Conservation (phyloP, 805 yeast genomes). For the Zygosaccharomyces rouxii region DNA sequence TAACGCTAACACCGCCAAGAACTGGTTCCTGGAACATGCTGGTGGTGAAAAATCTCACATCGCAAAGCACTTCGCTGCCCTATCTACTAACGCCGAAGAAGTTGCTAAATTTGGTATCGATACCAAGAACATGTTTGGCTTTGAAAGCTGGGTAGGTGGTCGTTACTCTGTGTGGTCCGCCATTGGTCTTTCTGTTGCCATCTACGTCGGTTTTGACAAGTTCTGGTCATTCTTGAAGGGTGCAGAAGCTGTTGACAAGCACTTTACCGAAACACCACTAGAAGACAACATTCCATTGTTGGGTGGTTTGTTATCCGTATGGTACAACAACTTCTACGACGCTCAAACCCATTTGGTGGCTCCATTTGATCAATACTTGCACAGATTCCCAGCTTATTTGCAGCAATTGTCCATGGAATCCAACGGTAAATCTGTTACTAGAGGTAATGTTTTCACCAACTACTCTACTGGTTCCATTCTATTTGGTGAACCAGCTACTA, state of each 20-base stretch:
- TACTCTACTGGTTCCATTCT: slow-evolving; percentile 94
- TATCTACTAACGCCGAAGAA: slow-evolving; percentile 87
- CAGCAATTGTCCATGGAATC: slow-evolving; percentile 99
- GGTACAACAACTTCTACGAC: slow-evolving; percentile 98
- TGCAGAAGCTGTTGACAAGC: slow-evolving; percentile 95
- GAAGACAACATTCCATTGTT: slow-evolving; percentile 88
- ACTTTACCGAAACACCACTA: slow-evolving; percentile 77
- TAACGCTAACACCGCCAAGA: slow-evolving; percentile 92
- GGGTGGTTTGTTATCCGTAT: slow-evolving; percentile 90
- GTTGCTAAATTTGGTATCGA: slow-evolving; percentile 96
- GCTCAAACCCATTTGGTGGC: slow-evolving; percentile 98
- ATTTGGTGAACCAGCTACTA: slow-evolving; percentile 98
- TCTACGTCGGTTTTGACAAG: slow-evolving; percentile 93
- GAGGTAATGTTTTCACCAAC: slow-evolving; percentile 84
- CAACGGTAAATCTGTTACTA: slow-evolving; percentile 95
- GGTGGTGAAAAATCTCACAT: slow-evolving; percentile 56
- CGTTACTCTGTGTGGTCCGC: slow-evolving; percentile 99
- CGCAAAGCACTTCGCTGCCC: slow-evolving; percentile 96
- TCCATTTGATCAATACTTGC: slow-evolving; percentile 97
- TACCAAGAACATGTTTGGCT: slow-evolving; percentile 96
- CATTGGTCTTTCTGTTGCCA: slow-evolving; percentile 91
- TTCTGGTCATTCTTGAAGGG: slow-evolving; percentile 90
- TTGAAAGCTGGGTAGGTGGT: slow-evolving; percentile 99
- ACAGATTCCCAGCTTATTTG: slow-evolving; percentile 98
- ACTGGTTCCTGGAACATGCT: slow-evolving; percentile 81